Percentiles rank a stretch among this genome's conserved stretches.
phyloP scores from a whole-genome alignment of 1,284 basidiomycete genomes.

The Ganoderma multipileum region DNA sequence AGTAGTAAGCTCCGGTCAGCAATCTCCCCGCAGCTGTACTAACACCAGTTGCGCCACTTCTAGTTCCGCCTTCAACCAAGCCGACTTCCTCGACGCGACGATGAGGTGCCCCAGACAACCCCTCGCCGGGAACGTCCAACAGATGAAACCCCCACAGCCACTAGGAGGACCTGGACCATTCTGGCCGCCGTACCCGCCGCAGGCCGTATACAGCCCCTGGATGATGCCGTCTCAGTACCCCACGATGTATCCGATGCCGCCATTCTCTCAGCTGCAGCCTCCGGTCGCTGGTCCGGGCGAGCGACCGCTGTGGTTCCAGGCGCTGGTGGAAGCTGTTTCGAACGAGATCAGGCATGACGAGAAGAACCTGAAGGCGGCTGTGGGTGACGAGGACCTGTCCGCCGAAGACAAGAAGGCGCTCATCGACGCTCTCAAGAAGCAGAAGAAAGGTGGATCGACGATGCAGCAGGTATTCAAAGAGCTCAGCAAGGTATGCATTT shows the following conservation, averaged over 20 bases:
- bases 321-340: background rate
- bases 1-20: background rate
- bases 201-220: background rate
- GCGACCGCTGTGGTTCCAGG: background rate
- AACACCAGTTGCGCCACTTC: background rate
- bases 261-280: background rate
- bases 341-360: background rate
- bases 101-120: background rate
- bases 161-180: background rate
- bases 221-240: background rate
- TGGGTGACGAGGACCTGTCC: background rate
- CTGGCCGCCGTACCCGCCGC: background rate
- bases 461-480: background rate
- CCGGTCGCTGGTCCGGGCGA: background rate
- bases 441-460: background rate
- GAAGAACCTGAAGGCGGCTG: background rate
- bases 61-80: background rate
- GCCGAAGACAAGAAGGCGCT: background rate
- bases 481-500: background rate
- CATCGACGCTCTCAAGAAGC: background rate
- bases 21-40: background rate
- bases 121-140: background rate
- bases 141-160: background rate
- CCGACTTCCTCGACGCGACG: background rate
- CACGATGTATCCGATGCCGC: background rate